These are phyloP conservation scores for Colletotrichum shisoi DNA, from an alignment of 2,329 filamentous ascomycete species.

Conservation along the genomic window DNA sequence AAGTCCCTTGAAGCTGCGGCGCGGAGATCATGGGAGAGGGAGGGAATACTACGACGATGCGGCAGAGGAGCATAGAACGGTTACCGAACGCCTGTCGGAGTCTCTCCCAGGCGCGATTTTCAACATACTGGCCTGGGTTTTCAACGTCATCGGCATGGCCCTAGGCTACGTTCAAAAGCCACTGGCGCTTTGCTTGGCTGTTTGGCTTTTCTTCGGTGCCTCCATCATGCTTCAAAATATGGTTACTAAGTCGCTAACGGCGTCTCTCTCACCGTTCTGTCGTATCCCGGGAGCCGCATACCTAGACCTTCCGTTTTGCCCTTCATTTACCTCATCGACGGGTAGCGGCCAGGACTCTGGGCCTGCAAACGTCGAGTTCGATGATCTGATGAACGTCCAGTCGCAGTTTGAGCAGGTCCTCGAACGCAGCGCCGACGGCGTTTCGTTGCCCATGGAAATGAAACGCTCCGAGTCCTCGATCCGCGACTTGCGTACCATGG, in stretches of 20 bases:
- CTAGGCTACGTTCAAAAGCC: conserved; percentile 70
- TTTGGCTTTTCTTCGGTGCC: conserved; percentile 67
- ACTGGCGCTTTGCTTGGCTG: conserved; percentile 66
- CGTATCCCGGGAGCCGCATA: conserved; percentile 70
- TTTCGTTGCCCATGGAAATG: conserved; percentile 78
- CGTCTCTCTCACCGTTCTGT: conserved; percentile 73
- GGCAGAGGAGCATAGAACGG: conserved; percentile 30
- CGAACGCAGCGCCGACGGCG: conserved; percentile 69
- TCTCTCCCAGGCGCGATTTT: conserved; percentile 52
- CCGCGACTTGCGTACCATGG: conserved; percentile 75
- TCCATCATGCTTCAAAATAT: conserved; percentile 68
- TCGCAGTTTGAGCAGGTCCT: conserved; percentile 79
- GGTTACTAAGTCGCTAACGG: conserved; percentile 66
- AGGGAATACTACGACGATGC: conserved; percentile 18
- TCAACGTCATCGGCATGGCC: conserved; percentile 66
- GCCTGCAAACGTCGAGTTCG: conserved; percentile 67
- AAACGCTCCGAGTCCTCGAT: conserved; percentile 78
- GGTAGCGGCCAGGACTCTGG: conserved; percentile 32
- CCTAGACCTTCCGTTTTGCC: conserved; percentile 71
- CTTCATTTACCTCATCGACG: conserved; percentile 39
- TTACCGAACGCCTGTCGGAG: conserved; percentile 47
- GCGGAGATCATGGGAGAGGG: conserved; percentile 19
- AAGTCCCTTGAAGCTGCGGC: conserved; percentile 44
- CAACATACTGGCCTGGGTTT: conserved; percentile 56
- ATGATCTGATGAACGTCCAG: conserved; percentile 77